phyloP scores from a whole-genome alignment of 495 filamentous ascomycete species.

The Xylaria grammica region DNA sequence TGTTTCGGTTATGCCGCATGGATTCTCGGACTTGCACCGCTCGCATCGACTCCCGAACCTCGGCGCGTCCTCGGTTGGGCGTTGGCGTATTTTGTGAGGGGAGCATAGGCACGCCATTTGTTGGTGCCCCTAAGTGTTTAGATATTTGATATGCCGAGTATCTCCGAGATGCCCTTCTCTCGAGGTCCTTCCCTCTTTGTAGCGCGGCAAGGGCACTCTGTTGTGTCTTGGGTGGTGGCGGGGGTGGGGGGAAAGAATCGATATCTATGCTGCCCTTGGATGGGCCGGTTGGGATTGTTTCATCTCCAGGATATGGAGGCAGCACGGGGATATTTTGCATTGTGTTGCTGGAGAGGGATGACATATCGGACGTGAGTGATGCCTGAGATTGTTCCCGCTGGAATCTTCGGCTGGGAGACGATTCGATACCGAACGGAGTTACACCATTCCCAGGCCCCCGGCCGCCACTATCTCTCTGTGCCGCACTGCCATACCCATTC shows the following conservation, averaged over 20 bases:
- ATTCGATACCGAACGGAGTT: constrained; percentile 20
- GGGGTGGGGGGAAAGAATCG: constrained; percentile 67
- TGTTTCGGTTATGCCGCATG: constrained; percentile 63
- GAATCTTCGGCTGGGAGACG: constrained; percentile 49
- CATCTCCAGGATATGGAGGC: constrained; percentile 65
- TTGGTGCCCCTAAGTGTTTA: constrained; percentile 82
- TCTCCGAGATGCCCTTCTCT: constrained; percentile 86
- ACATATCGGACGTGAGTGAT: constrained; percentile 56
- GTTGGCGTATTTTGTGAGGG: constrained; percentile 85
- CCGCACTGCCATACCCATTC: constrained; percentile 46
- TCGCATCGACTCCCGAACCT: constrained; percentile 88
- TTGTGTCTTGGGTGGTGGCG: constrained; percentile 78
- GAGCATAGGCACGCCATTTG: constrained; percentile 83
- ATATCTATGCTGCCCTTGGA: constrained; percentile 46
- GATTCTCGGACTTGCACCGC: constrained; percentile 83
- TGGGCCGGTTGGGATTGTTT: constrained; percentile 50
- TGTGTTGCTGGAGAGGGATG: constrained; percentile 68
- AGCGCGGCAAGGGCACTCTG: constrained; percentile 90
- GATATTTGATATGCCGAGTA: constrained; percentile 97
- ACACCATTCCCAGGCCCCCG: constrained; percentile 2
- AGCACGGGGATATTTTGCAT: constrained; percentile 74
- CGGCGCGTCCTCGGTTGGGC: constrained; percentile 80
- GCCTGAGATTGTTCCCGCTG: constrained; percentile 52
- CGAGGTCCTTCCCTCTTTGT: constrained; percentile 89
- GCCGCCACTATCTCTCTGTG: constrained; percentile 25